phyloP scores from a whole-genome alignment of 169 alveolate genomes.

The Babesia ovata region DNA sequence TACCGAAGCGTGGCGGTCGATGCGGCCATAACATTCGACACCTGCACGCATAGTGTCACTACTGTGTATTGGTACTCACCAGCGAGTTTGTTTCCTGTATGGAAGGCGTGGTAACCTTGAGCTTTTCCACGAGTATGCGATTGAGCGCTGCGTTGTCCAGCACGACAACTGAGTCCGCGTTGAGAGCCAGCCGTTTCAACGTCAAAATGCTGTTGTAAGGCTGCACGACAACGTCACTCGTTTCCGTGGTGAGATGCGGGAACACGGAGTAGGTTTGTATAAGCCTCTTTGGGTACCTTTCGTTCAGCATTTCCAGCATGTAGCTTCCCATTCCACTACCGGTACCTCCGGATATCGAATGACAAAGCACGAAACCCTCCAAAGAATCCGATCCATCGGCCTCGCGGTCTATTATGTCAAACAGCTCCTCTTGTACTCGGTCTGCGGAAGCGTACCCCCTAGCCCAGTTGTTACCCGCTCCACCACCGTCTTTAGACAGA shows the following conservation, averaged over 20 bases:
- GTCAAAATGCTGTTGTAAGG: conserved; percentile 97
- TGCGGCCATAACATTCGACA: conserved; percentile 80
- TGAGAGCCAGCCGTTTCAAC: conserved; percentile 84
- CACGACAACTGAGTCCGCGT: conserved; percentile 97
- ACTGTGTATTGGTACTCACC: conserved; percentile 5
- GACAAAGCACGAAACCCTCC: conserved; percentile 97
- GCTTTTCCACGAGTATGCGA: conserved; percentile 94
- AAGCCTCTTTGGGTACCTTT: conserved; percentile 91
- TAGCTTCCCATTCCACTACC: conserved; percentile 99
- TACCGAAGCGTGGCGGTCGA: conserved; percentile 86
- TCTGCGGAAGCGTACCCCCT: conserved; percentile 94
- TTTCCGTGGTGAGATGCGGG: conserved; percentile 90
- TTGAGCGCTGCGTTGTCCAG: conserved; percentile 97
- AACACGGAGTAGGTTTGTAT: conserved; percentile 89
- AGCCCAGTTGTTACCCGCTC: conserved; percentile 99
- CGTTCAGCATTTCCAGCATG: conserved; percentile 94
- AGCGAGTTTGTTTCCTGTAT: conserved; percentile 49
- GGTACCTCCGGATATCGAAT: conserved; percentile 99
- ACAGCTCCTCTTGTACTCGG: conserved; percentile 92
- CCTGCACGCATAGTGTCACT: conserved; percentile 14
- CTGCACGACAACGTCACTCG: conserved; percentile 98
- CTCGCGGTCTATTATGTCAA: conserved; percentile 98
- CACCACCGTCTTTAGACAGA: conserved; percentile 96
- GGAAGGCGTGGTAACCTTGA: conserved; percentile 79
- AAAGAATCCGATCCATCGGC: conserved; percentile 98